Evolutionary conservation across 2,329 filamentous ascomycete genomes (phyloP).

Genomic region (Lasiodiplodia gonubiensis): DNA sequence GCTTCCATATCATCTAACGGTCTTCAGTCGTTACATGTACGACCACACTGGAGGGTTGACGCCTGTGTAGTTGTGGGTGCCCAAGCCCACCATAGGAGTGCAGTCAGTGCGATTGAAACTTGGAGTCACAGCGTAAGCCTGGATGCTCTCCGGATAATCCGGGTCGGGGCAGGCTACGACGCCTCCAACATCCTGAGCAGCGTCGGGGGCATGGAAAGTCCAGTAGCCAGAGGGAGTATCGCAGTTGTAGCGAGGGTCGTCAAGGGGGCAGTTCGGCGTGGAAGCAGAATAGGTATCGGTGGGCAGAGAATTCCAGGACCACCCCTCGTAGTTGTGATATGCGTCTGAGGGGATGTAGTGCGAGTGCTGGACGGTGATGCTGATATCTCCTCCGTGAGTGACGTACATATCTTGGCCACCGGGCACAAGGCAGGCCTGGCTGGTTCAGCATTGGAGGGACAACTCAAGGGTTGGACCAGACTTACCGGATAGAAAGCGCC

Average conservation of each 20-base stretch:
- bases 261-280: conserved; percentile 24
- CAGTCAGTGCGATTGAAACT: conserved; percentile 32
- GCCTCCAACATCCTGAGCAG: conserved; percentile 29
- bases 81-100: conserved; percentile 31
- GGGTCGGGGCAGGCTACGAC: conserved; percentile 32
- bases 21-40: conserved; percentile 27
- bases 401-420: conserved; percentile 36
- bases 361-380: conserved; percentile 34
- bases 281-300: not conserved
- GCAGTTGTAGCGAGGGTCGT: conserved; percentile 32
- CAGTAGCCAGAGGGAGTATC: conserved; percentile 31
- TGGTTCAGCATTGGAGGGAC: not conserved
- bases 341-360: conserved; percentile 32
- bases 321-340: conserved; percentile 33
- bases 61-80: conserved; percentile 34
- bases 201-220: conserved; percentile 33
- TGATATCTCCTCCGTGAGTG: conserved; percentile 30
- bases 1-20: not conserved
- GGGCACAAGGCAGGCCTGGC: conserved; percentile 31
- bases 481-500: conserved; percentile 32
- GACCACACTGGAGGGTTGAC: conserved; percentile 33
- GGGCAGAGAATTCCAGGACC: conserved; percentile 31
- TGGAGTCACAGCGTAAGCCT: conserved; percentile 33
- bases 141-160: conserved; percentile 20
- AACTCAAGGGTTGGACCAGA: not conserved